Percentiles rank a stretch among this genome's conserved stretches.
Conservation (phyloP, 2,329 filamentous ascomycete species). For the Talaromyces verruculosus region DNA sequence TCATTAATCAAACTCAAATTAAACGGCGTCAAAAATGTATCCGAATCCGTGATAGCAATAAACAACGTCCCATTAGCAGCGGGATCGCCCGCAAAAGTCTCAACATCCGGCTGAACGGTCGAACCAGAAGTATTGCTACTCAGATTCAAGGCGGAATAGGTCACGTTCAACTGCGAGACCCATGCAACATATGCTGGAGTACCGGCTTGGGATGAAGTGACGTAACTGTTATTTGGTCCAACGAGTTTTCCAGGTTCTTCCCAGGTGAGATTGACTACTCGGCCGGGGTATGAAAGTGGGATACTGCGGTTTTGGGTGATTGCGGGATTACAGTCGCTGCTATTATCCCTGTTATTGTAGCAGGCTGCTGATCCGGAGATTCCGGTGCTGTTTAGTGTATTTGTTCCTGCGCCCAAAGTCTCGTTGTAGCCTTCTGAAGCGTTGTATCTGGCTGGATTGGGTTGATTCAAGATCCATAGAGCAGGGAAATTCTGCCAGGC, state of each 20-base stretch:
- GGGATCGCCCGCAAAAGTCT: slow-evolving; percentile 67
- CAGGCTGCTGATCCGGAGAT: slow-evolving; percentile 55
- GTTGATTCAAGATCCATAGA: slow-evolving; percentile 70
- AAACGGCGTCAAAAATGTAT: slow-evolving; percentile 71
- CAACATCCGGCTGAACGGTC: slow-evolving; percentile 70
- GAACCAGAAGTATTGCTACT: slow-evolving; percentile 54
- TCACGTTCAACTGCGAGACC: slow-evolving; percentile 75
- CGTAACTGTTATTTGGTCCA: slow-evolving; percentile 80
- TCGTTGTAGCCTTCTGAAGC: slow-evolving; percentile 64
- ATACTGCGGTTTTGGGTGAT: slow-evolving; percentile 68
- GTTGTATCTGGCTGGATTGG: slow-evolving; percentile 69
- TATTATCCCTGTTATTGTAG: slow-evolving; percentile 54
- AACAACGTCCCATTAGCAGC: slow-evolving; percentile 78
- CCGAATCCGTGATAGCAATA: slow-evolving; percentile 68
- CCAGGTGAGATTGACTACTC: slow-evolving; percentile 70
- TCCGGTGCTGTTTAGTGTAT: slow-evolving; percentile 36
- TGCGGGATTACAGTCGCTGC: slow-evolving; percentile 59
- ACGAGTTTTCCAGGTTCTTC: slow-evolving; percentile 66
- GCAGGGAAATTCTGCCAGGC: slow-evolving; percentile 83
- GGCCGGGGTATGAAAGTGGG: slow-evolving; percentile 73
- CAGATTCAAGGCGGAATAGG: slow-evolving; percentile 63
- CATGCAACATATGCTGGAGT: slow-evolving; percentile 68
- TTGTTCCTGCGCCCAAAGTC: slow-evolving; percentile 49
- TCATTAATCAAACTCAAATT: slow-evolving; percentile 73
- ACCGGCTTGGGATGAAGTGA: slow-evolving; percentile 61